A percentile compares a stretch with the other conserved stretches of the same genome.
Conservation (phyloP, 768 basidiomycete species). For the Jaapia argillacea region DNA sequence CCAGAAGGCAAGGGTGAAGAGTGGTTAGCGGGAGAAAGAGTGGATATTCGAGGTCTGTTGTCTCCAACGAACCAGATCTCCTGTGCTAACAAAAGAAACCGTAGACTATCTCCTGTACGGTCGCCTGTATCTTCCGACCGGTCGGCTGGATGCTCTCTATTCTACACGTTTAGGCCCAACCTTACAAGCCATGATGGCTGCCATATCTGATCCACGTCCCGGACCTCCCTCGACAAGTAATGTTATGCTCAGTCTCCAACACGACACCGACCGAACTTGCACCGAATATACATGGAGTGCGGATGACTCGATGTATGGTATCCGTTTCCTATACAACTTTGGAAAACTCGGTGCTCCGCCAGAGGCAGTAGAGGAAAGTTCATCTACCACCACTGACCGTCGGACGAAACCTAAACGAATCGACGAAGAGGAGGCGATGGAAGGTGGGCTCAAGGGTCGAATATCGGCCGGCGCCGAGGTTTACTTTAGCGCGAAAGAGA, state of each 20-base stretch:
- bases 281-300: slow-evolving; percentile 93
- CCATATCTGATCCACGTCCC: slow-evolving; percentile 73
- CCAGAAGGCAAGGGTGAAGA: slow-evolving; percentile 75
- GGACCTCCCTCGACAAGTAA: slow-evolving; percentile 41
- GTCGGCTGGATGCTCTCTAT: slow-evolving; percentile 83
- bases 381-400: slow-evolving; percentile 7
- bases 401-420: slow-evolving; percentile 57
- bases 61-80: not conserved
- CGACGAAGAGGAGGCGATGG: slow-evolving; percentile 90
- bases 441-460: slow-evolving; percentile 83
- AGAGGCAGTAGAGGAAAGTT: slow-evolving; percentile 26
- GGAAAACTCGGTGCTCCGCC: slow-evolving; percentile 45
- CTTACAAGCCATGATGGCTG: slow-evolving; percentile 73
- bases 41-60: slow-evolving; percentile 62
- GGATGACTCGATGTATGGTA: slow-evolving; percentile 89
- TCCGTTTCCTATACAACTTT: slow-evolving; percentile 86
- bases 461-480: slow-evolving; percentile 89
- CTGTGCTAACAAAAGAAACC: slow-evolving; percentile 11
- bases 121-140: slow-evolving; percentile 80
- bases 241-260: slow-evolving; percentile 78
- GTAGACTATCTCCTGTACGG: slow-evolving; percentile 92
- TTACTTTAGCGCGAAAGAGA: slow-evolving; percentile 89
- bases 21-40: slow-evolving; percentile 72
- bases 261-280: slow-evolving; percentile 88
- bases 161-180: slow-evolving; percentile 74